Evolutionary conservation across 495 filamentous ascomycete genomes (phyloP), one percentile per base, ranked within the genome.

Genomic region (Aspergillus saccharolyticus): DNA sequence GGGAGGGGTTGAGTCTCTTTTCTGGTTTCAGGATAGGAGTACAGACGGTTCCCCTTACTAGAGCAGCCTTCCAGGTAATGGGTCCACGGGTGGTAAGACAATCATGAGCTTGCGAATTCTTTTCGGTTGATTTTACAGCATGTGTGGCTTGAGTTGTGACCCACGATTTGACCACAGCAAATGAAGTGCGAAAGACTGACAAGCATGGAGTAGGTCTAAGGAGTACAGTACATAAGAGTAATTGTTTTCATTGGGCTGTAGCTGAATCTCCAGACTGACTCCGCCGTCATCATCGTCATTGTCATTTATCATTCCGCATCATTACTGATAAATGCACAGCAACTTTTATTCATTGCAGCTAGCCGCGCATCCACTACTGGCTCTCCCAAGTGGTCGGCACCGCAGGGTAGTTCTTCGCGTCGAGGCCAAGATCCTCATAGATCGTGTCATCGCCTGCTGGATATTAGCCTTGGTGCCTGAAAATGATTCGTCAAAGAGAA

Each of bases 21-120:
- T n/a, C n/a, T n/a, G n/a, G n/a, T n/a, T n/a, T n/a, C n/a, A n/a
- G n/a, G n/a, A n/a, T n/a, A n/a, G n/a, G n/a, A n/a, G n/a, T n/a
- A n/a, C n/a, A n/a, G 70, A 20, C 81, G 73, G 44, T 74, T 78
- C 24, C 70, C 70, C 57, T 82, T 80, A n/a, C 77, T 71, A 1
- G 74, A 67, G 18, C 84, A 85, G 50, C 87, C 86, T 12, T 90
- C 86, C 58, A 89, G 85, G 52, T 82, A n/a, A n/a, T n/a, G n/a
- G n/a, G n/a, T n/a, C n/a, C n/a, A n/a, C n/a, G n/a, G n/a, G n/a
- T n/a, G n/a, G n/a, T n/a, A n/a, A n/a, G n/a, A n/a, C n/a, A n/a
- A n/a, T n/a, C n/a, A n/a, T n/a, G n/a, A n/a, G n/a, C n/a, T n/a
- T n/a, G n/a, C n/a, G n/a, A n/a, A n/a, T n/a, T n/a, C n/a, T n/a